Percentiles rank a stretch among this genome's conserved stretches.
Conservation (phyloP, 176 grass and related monocot species). For the Lolium multiflorum region DNA sequence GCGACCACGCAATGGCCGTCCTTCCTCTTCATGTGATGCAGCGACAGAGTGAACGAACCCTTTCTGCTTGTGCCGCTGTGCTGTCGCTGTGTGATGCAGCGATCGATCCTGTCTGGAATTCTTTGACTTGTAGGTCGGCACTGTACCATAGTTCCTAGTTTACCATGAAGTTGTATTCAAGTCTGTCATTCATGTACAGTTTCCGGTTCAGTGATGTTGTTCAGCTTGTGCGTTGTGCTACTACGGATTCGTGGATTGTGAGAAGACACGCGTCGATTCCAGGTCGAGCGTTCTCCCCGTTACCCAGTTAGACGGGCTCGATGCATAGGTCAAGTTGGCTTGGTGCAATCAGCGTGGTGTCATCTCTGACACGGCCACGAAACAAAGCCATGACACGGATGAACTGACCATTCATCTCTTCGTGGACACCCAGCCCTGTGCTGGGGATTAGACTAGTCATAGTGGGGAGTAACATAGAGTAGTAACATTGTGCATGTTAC, state of each 20-base stretch:
- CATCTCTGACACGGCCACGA: no score
- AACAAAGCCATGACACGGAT: no score
- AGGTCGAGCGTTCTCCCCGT: not conserved
- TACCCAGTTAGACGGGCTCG: not conserved
- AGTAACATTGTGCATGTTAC: no score
- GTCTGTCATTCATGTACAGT: not conserved
- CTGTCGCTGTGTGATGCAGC: conserved; percentile 31
- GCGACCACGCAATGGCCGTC: not conserved
- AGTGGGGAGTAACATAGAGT: no score
- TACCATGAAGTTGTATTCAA: not conserved
- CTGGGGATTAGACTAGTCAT: no score
- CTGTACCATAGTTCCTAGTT: not conserved
- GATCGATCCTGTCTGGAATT: not conserved
- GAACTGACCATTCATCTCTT: no score
- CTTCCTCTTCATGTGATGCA: not conserved
- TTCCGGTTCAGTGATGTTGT: not conserved
- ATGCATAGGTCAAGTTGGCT: no score
- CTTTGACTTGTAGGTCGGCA: conserved; percentile 3
- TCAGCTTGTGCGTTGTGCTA: not conserved
- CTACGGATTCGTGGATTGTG: not conserved
- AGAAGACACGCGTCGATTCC: not conserved
- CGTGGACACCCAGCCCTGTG: no score
- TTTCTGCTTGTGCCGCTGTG: not conserved
- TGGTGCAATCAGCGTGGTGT: no score
- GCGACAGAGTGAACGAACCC: not conserved